Percentiles rank a stretch among this genome's conserved stretches.
Conservation (phyloP, 768 basidiomycete species). For the Xerocomus spinulosus region DNA sequence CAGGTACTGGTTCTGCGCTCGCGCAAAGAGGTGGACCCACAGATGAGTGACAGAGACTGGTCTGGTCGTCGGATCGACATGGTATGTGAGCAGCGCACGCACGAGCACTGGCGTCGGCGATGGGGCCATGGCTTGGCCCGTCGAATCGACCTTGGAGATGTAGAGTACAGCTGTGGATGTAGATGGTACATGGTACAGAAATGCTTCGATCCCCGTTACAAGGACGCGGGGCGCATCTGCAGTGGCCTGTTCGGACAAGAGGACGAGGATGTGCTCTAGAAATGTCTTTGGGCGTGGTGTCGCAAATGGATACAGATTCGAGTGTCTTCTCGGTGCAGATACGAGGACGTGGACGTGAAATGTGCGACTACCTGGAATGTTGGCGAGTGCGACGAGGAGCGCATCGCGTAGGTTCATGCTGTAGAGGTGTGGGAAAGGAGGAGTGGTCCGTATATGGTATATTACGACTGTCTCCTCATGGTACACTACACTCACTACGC, state of each 20-base stretch:
- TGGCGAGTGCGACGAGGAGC: slow-evolving; percentile 51
- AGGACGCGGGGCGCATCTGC: slow-evolving; percentile 53
- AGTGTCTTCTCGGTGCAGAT: slow-evolving; percentile 62
- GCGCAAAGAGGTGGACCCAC: slow-evolving; percentile 87
- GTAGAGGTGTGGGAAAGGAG: slow-evolving; percentile 19
- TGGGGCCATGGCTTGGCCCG: slow-evolving; percentile 63
- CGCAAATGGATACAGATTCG: slow-evolving; percentile 72
- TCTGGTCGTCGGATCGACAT: slow-evolving; percentile 57
- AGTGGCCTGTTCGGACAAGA: slow-evolving; percentile 60
- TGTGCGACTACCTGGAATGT: slow-evolving; percentile 60
- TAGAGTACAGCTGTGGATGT: slow-evolving; percentile 75
- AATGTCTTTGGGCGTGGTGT: slow-evolving; percentile 58
- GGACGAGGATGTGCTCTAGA: slow-evolving; percentile 72
- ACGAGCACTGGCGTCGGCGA: slow-evolving; percentile 72
- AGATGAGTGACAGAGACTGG: slow-evolving; percentile 54
- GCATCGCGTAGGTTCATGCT: slow-evolving; percentile 54
- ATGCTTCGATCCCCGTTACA: slow-evolving; percentile 76
- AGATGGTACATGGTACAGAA: slow-evolving; percentile 66
- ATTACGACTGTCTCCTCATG: slow-evolving; percentile 14
- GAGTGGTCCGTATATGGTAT: slow-evolving; percentile 10
- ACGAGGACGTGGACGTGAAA: slow-evolving; percentile 75
- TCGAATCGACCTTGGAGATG: slow-evolving; percentile 91
- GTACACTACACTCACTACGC: slow-evolving; percentile 27
- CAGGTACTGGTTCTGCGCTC: slow-evolving; percentile 87
- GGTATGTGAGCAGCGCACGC: slow-evolving; percentile 58